Evolutionary conservation across 306 rosid genomes (phyloP), one percentile per base, ranked within the genome.

Genomic region (Corylus avellana): DNA sequence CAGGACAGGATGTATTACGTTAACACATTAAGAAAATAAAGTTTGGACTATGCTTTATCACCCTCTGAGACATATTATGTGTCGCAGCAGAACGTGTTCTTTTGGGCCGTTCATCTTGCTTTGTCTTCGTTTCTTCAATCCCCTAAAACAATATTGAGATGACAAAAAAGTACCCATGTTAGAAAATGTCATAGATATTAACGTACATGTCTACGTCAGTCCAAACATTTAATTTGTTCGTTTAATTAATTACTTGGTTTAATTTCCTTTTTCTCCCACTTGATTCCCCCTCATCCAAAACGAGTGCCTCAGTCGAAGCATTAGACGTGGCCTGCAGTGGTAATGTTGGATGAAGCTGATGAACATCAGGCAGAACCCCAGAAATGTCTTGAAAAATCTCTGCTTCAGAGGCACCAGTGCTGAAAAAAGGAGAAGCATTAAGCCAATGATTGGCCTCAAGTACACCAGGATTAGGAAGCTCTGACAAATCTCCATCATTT

Each of bases 51-150:
- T 42, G 51, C 4, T 17, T 17, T 17, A 18, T 68, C 32, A 82
- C 82, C 73, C 35, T 82, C 68, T 77, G 68, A 4, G 72, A 73
- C 42, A 78, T 27, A 50, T 42, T 83, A 70, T 74, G 79, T 42
- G 74, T 5, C 25, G 70, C 56, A 12, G 79, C 32, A 68, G 62
- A 12, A 39, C 44, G 78, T 0, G 16, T 58, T 78, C 69, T 74
- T 77, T 48, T 78, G 17, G 58, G 51, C 25, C 12, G 61, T 16
- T 58, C 22, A 27, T 32, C 67, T 27, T 55, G 22, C 12, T 3
- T 44, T 12, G 9, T 44, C 54, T 37, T 62, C 16, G 8, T 13
- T 22, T 42, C 18, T 8, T 50, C 35, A 4, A n/a, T 44, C 54
- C 27, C 73, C 73, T 68, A 18, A 44, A 68, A 44, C 50, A 42